Evolutionary conservation across 768 basidiomycete species (phyloP).

Genomic region (Pilatotrama ljubarskyi): DNA sequence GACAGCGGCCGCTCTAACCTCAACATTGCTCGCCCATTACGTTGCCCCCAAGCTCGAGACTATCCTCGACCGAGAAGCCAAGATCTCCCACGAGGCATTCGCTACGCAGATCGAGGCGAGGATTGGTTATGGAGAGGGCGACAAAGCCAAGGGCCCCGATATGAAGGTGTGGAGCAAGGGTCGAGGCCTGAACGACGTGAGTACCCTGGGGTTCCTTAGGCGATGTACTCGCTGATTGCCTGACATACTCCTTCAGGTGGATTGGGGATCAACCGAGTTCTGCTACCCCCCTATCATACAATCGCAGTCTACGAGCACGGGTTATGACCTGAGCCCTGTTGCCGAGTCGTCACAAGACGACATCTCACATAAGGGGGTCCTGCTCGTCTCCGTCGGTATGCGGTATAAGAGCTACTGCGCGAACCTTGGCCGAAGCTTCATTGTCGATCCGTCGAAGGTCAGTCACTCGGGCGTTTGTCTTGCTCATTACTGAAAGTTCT

Average conservation of each 20-base stretch:
- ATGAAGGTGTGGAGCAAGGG: slow-evolving; percentile 90
- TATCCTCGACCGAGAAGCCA: slow-evolving; percentile 89
- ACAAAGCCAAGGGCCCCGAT: slow-evolving; percentile 79
- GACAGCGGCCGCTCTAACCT: slow-evolving; percentile 75
- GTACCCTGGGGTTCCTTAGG: slow-evolving; percentile 31
- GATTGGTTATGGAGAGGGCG: slow-evolving; percentile 82
- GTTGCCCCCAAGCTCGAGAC: slow-evolving; percentile 86
- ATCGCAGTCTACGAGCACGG: slow-evolving; percentile 77
- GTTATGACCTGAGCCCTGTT: slow-evolving; percentile 86
- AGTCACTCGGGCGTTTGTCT: slow-evolving; percentile 11
- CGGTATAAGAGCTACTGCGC: slow-evolving; percentile 93
- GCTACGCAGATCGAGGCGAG: slow-evolving; percentile 84
- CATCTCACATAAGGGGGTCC: slow-evolving; percentile 85
- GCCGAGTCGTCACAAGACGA: slow-evolving; percentile 83
- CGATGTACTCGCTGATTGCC: background rate
- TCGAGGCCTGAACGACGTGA: slow-evolving; percentile 70
- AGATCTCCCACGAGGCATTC: slow-evolving; percentile 86
- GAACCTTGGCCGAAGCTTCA: slow-evolving; percentile 91
- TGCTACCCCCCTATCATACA: slow-evolving; percentile 96
- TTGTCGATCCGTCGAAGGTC: slow-evolving; percentile 93
- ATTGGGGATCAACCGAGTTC: slow-evolving; percentile 90
- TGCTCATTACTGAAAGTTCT: background rate
- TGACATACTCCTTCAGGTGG: slow-evolving; percentile 53
- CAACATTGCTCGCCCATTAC: slow-evolving; percentile 81
- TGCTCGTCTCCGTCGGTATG: slow-evolving; percentile 84